Base-by-base conservation (phyloP, 441 rosid species). In the Mallotus repandus region DNA sequence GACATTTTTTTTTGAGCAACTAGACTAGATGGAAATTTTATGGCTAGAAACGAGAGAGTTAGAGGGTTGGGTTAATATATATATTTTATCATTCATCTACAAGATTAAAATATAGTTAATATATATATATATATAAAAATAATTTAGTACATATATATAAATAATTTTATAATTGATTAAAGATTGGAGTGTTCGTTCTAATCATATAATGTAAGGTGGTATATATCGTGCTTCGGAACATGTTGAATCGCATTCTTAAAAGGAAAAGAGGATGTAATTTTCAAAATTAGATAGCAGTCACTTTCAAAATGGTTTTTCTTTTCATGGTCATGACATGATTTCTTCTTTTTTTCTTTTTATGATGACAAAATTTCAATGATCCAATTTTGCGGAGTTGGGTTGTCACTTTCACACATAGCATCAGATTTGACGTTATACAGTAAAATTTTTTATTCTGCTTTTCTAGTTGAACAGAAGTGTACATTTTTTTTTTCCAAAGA, bases 331-430 rank as follows among this genome's bases (percentile, higher is more conserved):
- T 54, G 61, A 53, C 48, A 53, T 53, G 32, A 29, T 29, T 29
- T 29, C 32, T 29, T 29, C 32, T 29, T 16, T 5, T 19, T 10
- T n/a, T 43, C n/a, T 54, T 41, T 12, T 14, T 38, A 13, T 53
- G 46, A 13, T 32, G 25, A 38, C 21, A 35, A 7, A 29, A 29
- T 35, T 13, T 67, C 13, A n/a, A 52, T 52, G 21, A 64, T 62
- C n/a, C 67, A 48, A 12, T 15, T 50, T 5, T 54, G 9, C 29
- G 61, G 49, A 41, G 71, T 35, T 67, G 70, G 70, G 45, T 52
- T 54, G 61, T 68, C 71, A 32, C 49, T 68, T 68, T 38, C 48
- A 35, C 0, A 16, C 8, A 52, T 15, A 21, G 71, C 19, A 32
- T 54, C 61, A 35, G 60, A 53, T 68, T 55, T 52, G 59, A 52